A percentile compares a stretch with the other conserved stretches of the same genome.
Conservation (phyloP, 1,284 basidiomycete genomes). For the Sphagnurus paluster region DNA sequence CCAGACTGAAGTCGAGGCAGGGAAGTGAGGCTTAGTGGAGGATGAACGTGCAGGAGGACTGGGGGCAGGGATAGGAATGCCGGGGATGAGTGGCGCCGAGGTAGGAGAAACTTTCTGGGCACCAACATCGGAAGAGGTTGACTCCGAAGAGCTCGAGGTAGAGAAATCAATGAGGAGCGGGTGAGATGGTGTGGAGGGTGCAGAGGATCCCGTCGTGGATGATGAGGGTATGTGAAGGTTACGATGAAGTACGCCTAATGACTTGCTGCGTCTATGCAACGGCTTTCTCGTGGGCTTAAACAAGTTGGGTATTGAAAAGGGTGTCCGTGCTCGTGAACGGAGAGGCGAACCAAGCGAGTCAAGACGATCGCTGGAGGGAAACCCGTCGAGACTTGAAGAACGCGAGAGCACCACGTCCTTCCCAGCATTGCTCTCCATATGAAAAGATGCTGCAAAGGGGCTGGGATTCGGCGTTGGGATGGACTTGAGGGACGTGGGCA, state of each 20-base stretch:
- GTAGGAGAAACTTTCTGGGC: conserved; percentile 17
- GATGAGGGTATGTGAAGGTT: not conserved
- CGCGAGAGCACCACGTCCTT: conserved; percentile 18
- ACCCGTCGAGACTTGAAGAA: conserved; percentile 21
- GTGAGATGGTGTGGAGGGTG: conserved; percentile 17
- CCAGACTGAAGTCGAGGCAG: conserved; percentile 11
- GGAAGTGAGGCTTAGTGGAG: not conserved
- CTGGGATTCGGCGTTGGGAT: conserved; percentile 14
- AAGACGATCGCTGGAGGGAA: conserved; percentile 8
- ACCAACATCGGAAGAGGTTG: conserved; percentile 20
- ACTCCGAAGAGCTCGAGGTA: conserved; percentile 17
- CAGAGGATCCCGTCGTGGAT: conserved; percentile 11
- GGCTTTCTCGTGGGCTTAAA: conserved; percentile 11
- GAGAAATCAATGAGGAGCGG: conserved; percentile 21
- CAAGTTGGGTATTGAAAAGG: conserved; percentile 15
- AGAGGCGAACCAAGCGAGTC: conserved; percentile 4
- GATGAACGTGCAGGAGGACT: conserved; percentile 7
- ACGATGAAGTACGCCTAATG: conserved; percentile 13
- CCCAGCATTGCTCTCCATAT: conserved; percentile 17
- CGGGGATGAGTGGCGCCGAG: conserved; percentile 20
- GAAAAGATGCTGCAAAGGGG: conserved; percentile 16
- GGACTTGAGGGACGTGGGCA: conserved; percentile 22
- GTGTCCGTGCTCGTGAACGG: conserved; percentile 12
- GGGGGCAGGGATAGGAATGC: conserved; percentile 18
- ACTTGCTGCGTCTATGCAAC: conserved; percentile 21